Evolutionary conservation across 75 land plant genomes (phyloP), one percentile per base, ranked within the genome.

Genomic region (Pinus taeda): DNA sequence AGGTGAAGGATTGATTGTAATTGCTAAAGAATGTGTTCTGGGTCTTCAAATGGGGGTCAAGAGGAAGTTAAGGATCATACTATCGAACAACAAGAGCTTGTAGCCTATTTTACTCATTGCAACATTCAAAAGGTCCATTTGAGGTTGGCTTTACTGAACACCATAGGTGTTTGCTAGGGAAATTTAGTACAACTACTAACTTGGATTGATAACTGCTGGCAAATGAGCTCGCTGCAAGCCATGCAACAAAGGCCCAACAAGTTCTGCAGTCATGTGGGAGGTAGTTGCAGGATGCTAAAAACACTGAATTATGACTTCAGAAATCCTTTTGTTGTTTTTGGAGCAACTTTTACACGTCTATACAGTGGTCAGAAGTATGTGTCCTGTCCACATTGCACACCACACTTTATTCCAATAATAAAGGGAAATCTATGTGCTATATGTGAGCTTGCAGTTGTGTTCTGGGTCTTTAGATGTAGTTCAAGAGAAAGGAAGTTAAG

Each of bases 41-140:
- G 26, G 26, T 26, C 26, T 26, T 26, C 26, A 26, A 26, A 85
- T 90, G 74, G 90, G 88, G 58, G 73, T 90, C 26, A 85, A 83
- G 85, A 87, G 92, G 92, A 88, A 62, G 57, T 82, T 8, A 90
- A 76, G 49, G 88, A 85, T 59, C 79, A 90, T 18, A 60, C 76
- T 21, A 75, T 85, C 53, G 87, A 88, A 17, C 92, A 90, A 59
- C 82, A 88, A 18, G 92, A 90, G 74, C 83, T 90, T 33, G 90
- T 90, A 42, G 88, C 90, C 24, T 90, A 90, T 73, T 88, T 90
- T 69, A 88, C 90, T 13, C 92, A 87, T 66, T 90, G 88, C 71
- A 81, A 85, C 14, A 79, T 87, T 30, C 90, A 88, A 66, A 64
- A 74, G 55, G 76, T 79, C 63, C 92, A 90, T 76, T 18, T 85